These are phyloP conservation scores for Rhodotorula sp. DNA, from an alignment of 1,284 basidiomycete species.

Conservation along the genomic window DNA sequence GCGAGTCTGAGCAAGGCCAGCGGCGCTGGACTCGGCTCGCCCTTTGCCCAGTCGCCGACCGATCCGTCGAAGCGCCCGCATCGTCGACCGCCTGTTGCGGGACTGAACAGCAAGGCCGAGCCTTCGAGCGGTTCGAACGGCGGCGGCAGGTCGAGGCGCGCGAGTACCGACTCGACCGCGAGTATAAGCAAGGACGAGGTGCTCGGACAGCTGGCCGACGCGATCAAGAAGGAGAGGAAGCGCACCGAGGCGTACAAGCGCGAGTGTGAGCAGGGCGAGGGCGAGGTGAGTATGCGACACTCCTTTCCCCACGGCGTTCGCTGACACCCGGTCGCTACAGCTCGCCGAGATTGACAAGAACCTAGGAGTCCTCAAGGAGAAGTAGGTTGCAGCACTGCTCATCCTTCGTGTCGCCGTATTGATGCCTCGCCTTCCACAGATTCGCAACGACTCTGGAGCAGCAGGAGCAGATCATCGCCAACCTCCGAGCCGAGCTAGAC, in stretches of 20 bases:
- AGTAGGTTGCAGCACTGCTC: not conserved
- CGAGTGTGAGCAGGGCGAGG: slow-evolving; percentile 8
- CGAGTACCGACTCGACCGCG: slow-evolving; percentile 6
- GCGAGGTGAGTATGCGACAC: not conserved
- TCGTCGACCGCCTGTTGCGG: slow-evolving; percentile 13
- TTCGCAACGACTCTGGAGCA: not conserved
- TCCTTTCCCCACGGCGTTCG: not conserved
- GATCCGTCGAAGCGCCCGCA: not conserved
- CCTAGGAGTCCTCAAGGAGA: slow-evolving; percentile 18
- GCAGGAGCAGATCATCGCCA: slow-evolving; percentile 18
- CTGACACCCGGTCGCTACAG: not conserved
- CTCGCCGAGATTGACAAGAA: slow-evolving; percentile 19
- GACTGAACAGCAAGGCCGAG: slow-evolving; percentile 7
- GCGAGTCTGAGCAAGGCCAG: slow-evolving; percentile 15
- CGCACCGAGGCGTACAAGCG: slow-evolving; percentile 14
- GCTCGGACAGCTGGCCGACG: slow-evolving; percentile 18
- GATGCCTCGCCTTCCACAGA: not conserved
- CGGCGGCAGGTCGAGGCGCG: not conserved
- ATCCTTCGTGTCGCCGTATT: too few species aligned
- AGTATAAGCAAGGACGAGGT: slow-evolving; percentile 27
- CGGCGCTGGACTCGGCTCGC: slow-evolving; percentile 2
- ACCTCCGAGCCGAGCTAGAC: slow-evolving; percentile 16
- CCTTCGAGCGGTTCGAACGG: too few species aligned
- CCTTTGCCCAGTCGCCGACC: not conserved
- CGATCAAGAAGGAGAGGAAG: slow-evolving; percentile 18